These are phyloP conservation scores for Canariomyces notabilis DNA, from an alignment of 2,329 filamentous ascomycete species.

Conservation along the genomic window DNA sequence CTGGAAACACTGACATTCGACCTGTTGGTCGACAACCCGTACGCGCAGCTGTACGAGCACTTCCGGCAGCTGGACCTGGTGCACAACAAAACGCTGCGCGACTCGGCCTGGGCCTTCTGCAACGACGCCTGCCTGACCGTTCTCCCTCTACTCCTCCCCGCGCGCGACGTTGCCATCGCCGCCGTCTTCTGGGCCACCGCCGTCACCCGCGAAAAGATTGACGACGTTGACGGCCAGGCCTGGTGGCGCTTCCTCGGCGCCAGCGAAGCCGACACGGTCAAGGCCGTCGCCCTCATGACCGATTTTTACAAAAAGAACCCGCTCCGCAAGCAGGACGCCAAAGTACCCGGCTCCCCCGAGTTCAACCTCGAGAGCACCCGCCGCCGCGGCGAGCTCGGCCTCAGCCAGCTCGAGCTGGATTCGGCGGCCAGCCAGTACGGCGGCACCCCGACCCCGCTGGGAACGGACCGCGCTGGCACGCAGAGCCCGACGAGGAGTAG, in stretches of 20 bases:
- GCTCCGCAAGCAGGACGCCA: constrained; percentile 51
- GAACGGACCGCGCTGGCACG: constrained; percentile 43
- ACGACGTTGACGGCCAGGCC: constrained; percentile 67
- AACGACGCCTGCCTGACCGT: constrained; percentile 85
- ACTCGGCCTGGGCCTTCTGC: constrained; percentile 88
- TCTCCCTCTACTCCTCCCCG: constrained; percentile 74
- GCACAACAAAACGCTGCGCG: constrained; percentile 75
- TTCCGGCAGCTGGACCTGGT: constrained; percentile 51
- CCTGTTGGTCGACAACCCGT: constrained; percentile 82
- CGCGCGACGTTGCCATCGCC: constrained; percentile 75
- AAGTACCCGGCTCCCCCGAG: constrained; percentile 45
- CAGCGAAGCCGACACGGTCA: constrained; percentile 62
- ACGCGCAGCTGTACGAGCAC: constrained; percentile 77
- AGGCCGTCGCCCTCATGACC: constrained; percentile 71
- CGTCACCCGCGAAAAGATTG: constrained; percentile 68
- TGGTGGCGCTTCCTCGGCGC: constrained; percentile 86
- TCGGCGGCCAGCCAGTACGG: constrained; percentile 41
- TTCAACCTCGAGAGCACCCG: constrained; percentile 54
- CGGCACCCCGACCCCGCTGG: constrained; percentile 47
- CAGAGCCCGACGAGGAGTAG: constrained; percentile 40
- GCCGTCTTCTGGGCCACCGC: constrained; percentile 83
- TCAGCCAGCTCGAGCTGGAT: constrained; percentile 39
- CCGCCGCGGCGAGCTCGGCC: constrained; percentile 39
- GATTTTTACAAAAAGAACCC: constrained; percentile 63
- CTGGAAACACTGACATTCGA: constrained; percentile 92